Conservation (phyloP, 441 rosid genomes). For the Arabidopsis lyrata region DNA sequence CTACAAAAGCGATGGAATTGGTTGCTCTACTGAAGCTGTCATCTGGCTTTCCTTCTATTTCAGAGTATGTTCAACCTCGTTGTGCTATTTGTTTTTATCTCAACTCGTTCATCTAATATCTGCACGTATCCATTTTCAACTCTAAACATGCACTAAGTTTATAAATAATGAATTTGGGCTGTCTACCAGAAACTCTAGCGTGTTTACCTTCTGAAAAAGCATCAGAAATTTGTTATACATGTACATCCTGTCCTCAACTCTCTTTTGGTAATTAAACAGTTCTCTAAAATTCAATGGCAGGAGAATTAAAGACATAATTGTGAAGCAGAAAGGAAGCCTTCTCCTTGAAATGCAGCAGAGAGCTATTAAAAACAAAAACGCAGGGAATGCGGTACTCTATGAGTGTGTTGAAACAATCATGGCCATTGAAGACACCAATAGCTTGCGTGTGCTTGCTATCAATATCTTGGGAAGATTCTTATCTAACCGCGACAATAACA, state of each 20-base stretch:
- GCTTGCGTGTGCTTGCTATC: slow-evolving; percentile 98
- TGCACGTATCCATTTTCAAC: background rate
- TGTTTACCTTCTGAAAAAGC: background rate
- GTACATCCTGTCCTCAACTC: slow-evolving; percentile 23
- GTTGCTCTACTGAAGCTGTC: slow-evolving; percentile 88
- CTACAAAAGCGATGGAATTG: slow-evolving; percentile 91
- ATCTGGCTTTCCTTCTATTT: slow-evolving; percentile 89
- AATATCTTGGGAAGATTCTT: slow-evolving; percentile 97
- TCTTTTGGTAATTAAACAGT: slow-evolving; percentile 10
- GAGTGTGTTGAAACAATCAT: slow-evolving; percentile 98
- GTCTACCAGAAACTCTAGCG: slow-evolving; percentile 16
- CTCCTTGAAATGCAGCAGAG: slow-evolving; percentile 97
- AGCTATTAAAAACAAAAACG: slow-evolving; percentile 97
- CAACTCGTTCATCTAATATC: slow-evolving; percentile 24
- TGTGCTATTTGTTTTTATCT: slow-evolving; percentile 15
- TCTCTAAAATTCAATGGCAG: slow-evolving; percentile 50
- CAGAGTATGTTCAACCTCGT: slow-evolving; percentile 65
- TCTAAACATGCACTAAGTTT: slow-evolving; percentile 27
- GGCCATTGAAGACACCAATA: slow-evolving; percentile 97
- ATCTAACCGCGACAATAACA: slow-evolving; percentile 99
- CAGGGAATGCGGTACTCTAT: slow-evolving; percentile 97
- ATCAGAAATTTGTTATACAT: slow-evolving; percentile 9
- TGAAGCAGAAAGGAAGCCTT: slow-evolving; percentile 83
- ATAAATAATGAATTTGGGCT: slow-evolving; percentile 13
- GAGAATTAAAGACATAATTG: slow-evolving; percentile 75